A percentile compares a stretch with the other conserved stretches of the same genome.
Evolutionary conservation across 352 stramenopile species (phyloP).

Genomic region (Phytophthora cajani): DNA sequence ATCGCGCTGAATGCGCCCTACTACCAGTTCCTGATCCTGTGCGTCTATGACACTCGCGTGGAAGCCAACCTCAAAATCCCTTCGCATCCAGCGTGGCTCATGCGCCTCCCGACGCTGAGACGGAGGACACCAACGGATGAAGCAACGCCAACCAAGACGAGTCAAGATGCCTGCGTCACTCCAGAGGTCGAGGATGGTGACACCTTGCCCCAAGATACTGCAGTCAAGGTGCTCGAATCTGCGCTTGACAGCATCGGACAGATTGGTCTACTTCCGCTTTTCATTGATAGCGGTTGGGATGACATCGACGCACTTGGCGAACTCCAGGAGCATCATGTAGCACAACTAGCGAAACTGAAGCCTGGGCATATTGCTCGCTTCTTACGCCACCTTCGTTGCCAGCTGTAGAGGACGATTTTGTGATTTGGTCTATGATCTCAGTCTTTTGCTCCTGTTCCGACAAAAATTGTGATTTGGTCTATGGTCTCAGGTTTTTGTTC

Average conservation of each 20-base stretch:
- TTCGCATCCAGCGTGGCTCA: constrained; percentile 20
- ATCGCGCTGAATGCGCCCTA: constrained; percentile 33
- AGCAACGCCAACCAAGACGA: background rate
- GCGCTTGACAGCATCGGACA: constrained; percentile 26
- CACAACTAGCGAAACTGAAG: constrained; percentile 10
- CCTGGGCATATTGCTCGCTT: constrained; percentile 21
- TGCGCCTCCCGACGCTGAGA: constrained; percentile 7
- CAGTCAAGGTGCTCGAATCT: constrained; percentile 5
- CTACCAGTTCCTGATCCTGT: constrained; percentile 45
- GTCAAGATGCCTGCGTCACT: background rate
- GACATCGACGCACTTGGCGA: constrained; percentile 28
- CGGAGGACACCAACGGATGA: constrained; percentile 1
- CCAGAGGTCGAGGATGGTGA: background rate
- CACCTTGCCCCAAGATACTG: background rate
- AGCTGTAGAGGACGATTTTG: background rate
- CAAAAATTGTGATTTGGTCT: constrained; percentile 13
- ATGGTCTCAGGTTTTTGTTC: constrained; percentile 9
- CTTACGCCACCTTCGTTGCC: background rate
- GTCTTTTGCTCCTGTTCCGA: constrained; percentile 6
- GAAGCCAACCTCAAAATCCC: constrained; percentile 30
- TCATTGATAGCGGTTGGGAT: constrained; percentile 33
- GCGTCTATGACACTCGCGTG: constrained; percentile 31
- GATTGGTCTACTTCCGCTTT: constrained; percentile 8
- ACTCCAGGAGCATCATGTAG: constrained; percentile 25
- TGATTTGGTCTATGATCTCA: constrained; percentile 15